Evolutionary conservation across 2,329 filamentous ascomycete species (phyloP), one percentile per base, ranked within the genome.

Genomic region (Alternaria triticimaculans): DNA sequence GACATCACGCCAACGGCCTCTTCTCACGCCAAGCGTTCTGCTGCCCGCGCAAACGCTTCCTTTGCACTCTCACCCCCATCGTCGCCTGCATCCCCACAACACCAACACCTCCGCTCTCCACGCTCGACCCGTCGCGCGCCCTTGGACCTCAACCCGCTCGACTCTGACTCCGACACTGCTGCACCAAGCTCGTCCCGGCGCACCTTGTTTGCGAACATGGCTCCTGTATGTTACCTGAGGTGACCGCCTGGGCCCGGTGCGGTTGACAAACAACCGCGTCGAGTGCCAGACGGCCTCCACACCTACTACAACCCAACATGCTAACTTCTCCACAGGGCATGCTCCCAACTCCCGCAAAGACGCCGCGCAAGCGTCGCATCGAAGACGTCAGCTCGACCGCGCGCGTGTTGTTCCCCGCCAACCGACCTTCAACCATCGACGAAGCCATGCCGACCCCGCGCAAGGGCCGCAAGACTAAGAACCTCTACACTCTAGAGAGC

Each of bases 271-370:
- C 44, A 20, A 51, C 59, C 46, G 59, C 54, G 11, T 46, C 33
- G 48, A 23, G 30, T 26, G 25, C 46, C 33, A 3, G n/a, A 51
- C 45, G 18, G 10, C 43, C 44, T 33, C 44, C 26, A 43, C n/a
- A 37, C 25, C 23, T 11, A 30, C 14, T 49, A 28, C 9, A 20
- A 7, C n/a, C 25, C 20, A 46, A 45, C 8, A 43, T 62, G 37
- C 64, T 69, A 53, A 69, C 48, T 23, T 10, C 11, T 10, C 14
- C 23, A 15, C 58, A 70, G 59, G 85, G 83, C 66, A 91, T 92
- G 86, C 87, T 94, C 49, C 91, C 90, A 15, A 95, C 92, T 4
- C 92, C 92, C 3, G 87, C 89, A 68, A 94, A 94, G 82, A 95
- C 92, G 4, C 92, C 88, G 4, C 86, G 86, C 78, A 92, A 91